A percentile compares a stretch with the other conserved stretches of the same genome.
phyloP scores from a whole-genome alignment of 1,139 yeast genomes.

The Chernovozyma aurita region DNA sequence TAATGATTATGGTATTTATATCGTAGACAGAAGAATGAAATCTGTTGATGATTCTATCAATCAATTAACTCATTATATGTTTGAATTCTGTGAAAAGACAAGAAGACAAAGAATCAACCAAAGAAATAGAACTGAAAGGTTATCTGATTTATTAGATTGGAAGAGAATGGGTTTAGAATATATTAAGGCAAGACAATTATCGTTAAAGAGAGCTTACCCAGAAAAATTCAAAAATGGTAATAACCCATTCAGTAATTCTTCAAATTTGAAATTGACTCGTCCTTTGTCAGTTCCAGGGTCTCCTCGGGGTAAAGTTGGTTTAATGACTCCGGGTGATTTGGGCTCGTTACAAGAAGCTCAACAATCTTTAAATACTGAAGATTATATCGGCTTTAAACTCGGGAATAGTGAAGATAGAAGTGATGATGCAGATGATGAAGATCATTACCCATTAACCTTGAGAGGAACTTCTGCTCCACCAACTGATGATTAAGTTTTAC shows the following conservation, averaged over 20 bases:
- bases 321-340: conserved; percentile 96
- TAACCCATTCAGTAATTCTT: conserved; percentile 55
- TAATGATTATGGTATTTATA: conserved; percentile 92
- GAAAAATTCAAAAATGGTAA: conserved; percentile 64
- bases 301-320: conserved; percentile 60
- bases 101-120: conserved; percentile 97
- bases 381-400: conserved; percentile 74
- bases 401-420: conserved; percentile 49
- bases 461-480: conserved; percentile 45
- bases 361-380: conserved; percentile 70
- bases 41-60: conserved; percentile 91
- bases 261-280: conserved; percentile 71
- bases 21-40: conserved; percentile 92
- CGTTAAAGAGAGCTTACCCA: conserved; percentile 91
- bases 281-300: conserved; percentile 97
- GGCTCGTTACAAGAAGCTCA: conserved; percentile 93
- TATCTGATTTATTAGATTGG: conserved; percentile 93
- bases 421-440: conserved; percentile 27
- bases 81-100: conserved; percentile 79
- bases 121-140: conserved; percentile 93
- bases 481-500: conserved; percentile 8
- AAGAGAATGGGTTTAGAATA: conserved; percentile 96
- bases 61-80: conserved; percentile 87
- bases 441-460: conserved; percentile 39
- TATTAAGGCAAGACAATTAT: conserved; percentile 88